phyloP scores from a whole-genome alignment of 306 rosid genomes.

The Carpinus viminea region DNA sequence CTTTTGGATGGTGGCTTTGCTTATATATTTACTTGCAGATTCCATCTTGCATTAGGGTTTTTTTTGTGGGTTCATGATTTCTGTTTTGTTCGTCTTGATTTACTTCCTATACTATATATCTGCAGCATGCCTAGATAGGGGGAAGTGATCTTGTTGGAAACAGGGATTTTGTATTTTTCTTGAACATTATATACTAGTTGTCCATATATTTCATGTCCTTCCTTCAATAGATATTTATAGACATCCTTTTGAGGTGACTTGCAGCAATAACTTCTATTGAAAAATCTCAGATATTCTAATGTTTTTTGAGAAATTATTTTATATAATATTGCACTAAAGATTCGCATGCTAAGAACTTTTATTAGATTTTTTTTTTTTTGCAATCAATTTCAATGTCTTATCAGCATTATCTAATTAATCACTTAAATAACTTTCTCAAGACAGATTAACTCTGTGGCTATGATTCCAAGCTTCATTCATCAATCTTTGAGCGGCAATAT shows the following conservation, averaged over 20 bases:
- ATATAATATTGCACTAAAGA: not conserved
- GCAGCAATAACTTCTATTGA: not conserved
- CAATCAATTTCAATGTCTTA: not conserved
- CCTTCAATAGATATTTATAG: not conserved
- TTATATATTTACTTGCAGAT: not conserved
- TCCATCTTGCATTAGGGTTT: not conserved
- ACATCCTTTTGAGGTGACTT: not conserved
- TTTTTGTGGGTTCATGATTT: not conserved
- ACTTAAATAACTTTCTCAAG: conserved; percentile 17
- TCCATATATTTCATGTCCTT: conserved; percentile 18
- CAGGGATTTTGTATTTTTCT: not conserved
- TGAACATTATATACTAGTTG: not conserved
- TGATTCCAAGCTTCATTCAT: conserved; percentile 53
- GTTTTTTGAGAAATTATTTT: not conserved
- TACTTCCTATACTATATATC: not conserved
- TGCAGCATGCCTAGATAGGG: not conserved
- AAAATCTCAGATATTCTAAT: not conserved
- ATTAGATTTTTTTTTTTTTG: not conserved
- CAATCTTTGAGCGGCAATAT: conserved; percentile 49
- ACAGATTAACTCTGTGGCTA: conserved; percentile 76
- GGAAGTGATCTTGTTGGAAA: not conserved
- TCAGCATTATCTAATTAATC: not conserved
- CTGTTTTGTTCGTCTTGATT: not conserved
- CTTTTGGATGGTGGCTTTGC: not conserved
- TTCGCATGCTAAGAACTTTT: not conserved